phyloP scores from a whole-genome alignment of 352 stramenopile genomes.

The Pythium phragmiticola region DNA sequence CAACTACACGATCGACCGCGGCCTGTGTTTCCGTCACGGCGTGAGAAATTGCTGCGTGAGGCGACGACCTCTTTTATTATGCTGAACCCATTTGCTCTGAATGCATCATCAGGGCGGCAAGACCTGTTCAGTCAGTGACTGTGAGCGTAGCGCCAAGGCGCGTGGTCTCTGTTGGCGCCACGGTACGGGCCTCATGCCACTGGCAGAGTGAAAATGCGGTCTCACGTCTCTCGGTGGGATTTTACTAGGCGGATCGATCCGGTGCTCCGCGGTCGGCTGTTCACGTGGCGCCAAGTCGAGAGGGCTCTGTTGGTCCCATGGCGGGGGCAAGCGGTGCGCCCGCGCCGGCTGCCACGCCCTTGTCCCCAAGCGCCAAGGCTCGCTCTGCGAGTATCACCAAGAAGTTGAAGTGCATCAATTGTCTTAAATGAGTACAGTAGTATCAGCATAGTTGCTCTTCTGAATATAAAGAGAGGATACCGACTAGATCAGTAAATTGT shows the following conservation, averaged over 20 bases:
- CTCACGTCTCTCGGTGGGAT: not conserved
- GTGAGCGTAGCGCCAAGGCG: conserved; percentile 6
- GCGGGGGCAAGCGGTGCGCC: conserved; percentile 33
- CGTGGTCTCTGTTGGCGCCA: conserved; percentile 22
- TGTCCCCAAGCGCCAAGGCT: not conserved
- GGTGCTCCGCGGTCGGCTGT: conserved; percentile 12
- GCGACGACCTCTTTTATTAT: too few relatives aligned
- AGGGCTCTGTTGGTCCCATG: conserved; percentile 33
- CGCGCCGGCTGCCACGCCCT: not conserved
- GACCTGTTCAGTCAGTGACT: conserved; percentile 7
- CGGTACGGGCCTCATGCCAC: conserved; percentile 6
- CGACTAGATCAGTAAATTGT: too few relatives aligned
- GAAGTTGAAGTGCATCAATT: not conserved
- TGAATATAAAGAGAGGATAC: too few relatives aligned
- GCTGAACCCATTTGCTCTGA: too few relatives aligned
- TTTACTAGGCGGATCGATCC: conserved; percentile 7
- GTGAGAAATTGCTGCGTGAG: not conserved
- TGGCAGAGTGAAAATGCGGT: not conserved
- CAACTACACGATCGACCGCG: conserved; percentile 51
- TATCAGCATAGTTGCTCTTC: too few relatives aligned
- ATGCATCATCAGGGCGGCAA: conserved; percentile 11
- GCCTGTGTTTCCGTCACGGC: conserved; percentile 45
- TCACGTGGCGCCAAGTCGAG: conserved; percentile 11
- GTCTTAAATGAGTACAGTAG: too few relatives aligned
- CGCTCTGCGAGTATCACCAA: not conserved